A percentile compares a stretch with the other conserved stretches of the same genome.
phyloP scores from a whole-genome alignment of 2,329 filamentous ascomycete species.

The Scedosporium apiospermum region DNA sequence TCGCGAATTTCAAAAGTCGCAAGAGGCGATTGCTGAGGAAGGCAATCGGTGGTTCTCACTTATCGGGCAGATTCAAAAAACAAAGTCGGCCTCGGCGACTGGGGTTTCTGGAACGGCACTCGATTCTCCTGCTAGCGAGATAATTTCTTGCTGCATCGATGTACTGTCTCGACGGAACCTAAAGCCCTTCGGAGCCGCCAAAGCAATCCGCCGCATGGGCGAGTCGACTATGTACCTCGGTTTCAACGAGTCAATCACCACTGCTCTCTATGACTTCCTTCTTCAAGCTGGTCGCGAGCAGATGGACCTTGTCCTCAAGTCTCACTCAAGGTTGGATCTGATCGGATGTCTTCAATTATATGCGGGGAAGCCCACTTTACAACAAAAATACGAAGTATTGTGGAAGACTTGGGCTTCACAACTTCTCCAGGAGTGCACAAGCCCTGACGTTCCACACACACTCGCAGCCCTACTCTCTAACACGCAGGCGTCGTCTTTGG shows the following conservation, averaged over 20 bases:
- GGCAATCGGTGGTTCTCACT: constrained; percentile 60
- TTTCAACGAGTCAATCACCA: neutral
- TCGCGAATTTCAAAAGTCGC: constrained; percentile 64
- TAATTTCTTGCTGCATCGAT: constrained; percentile 20
- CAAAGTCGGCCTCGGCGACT: constrained; percentile 13
- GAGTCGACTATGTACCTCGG: constrained; percentile 6
- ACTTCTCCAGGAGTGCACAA: constrained; percentile 25
- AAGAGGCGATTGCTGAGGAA: constrained; percentile 56
- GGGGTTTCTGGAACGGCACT: constrained; percentile 22
- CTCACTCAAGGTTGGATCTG: constrained; percentile 58
- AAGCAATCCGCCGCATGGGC: constrained; percentile 22
- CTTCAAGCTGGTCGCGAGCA: constrained; percentile 3
- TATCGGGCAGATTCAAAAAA: constrained; percentile 33
- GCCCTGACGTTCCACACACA: constrained; percentile 19
- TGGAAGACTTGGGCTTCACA: constrained; percentile 36
- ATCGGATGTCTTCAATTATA: constrained; percentile 55
- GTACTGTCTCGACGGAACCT: constrained; percentile 41
- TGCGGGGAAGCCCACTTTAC: constrained; percentile 30
- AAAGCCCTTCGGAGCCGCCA: constrained; percentile 47
- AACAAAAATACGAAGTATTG: constrained; percentile 25
- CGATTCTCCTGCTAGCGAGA: constrained; percentile 15
- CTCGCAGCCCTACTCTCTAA: constrained; percentile 39
- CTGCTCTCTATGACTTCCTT: constrained; percentile 6
- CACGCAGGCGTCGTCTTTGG: constrained; percentile 25
- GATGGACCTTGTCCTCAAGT: constrained; percentile 39